These are phyloP conservation scores for Cenococcum geophilum DNA, from an alignment of 495 filamentous ascomycete genomes.

Conservation along the genomic window DNA sequence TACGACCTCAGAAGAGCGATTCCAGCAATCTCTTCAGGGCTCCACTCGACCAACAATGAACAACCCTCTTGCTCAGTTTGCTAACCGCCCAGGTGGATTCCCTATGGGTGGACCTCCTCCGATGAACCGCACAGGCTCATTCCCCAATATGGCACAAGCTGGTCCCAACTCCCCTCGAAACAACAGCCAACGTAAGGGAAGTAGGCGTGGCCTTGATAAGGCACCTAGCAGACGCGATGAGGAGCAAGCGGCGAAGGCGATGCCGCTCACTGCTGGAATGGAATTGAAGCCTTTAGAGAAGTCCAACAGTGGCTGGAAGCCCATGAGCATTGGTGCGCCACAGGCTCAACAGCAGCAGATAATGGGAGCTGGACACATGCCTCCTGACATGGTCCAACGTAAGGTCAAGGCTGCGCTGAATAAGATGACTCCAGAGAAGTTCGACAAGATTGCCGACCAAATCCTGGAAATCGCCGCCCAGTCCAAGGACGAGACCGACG, in stretches of 20 bases:
- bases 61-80: slow-evolving; percentile 50
- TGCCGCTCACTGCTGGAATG: slow-evolving; percentile 78
- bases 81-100: slow-evolving; percentile 54
- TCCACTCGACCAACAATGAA: slow-evolving; percentile 43
- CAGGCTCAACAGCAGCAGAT: slow-evolving; percentile 42
- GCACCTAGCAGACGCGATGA: slow-evolving; percentile 50
- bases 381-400: slow-evolving; percentile 90
- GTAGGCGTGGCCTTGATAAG: slow-evolving; percentile 46
- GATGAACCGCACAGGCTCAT: slow-evolving; percentile 52
- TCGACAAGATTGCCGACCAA: slow-evolving; percentile 89
- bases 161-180: slow-evolving; percentile 50
- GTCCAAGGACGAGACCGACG: slow-evolving; percentile 91
- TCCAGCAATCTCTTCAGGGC: slow-evolving; percentile 45
- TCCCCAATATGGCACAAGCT: slow-evolving; percentile 43
- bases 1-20: slow-evolving; percentile 61
- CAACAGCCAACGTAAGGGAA: slow-evolving; percentile 55
- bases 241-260: slow-evolving; percentile 63
- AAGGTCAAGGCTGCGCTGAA: slow-evolving; percentile 98
- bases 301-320: slow-evolving; percentile 79
- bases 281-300: slow-evolving; percentile 73
- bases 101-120: slow-evolving; percentile 47
- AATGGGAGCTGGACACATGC: slow-evolving; percentile 58
- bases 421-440: slow-evolving; percentile 99
- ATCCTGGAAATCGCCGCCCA: slow-evolving; percentile 89
- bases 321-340: slow-evolving; percentile 54